Conservation (phyloP, 2,329 filamentous ascomycete genomes). For the Cladosporium sp. region DNA sequence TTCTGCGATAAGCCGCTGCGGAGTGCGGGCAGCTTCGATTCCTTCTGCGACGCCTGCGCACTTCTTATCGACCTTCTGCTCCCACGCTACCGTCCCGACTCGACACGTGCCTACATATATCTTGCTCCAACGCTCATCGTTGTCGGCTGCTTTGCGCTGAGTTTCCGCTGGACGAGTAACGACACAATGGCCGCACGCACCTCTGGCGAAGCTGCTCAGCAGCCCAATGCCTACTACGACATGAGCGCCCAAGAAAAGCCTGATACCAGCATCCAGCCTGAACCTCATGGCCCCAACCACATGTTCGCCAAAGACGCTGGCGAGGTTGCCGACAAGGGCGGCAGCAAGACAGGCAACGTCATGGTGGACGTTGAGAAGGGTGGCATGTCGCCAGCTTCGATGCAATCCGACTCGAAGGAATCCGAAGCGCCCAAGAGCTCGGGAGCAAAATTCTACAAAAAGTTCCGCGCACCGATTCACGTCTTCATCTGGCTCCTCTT, state of each 20-base stretch:
- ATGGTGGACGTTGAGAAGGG: slow-evolving; percentile 13
- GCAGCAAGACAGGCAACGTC: not conserved
- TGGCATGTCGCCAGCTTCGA: slow-evolving; percentile 6
- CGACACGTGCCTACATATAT: not conserved
- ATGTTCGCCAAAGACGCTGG: not conserved
- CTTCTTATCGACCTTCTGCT: slow-evolving; percentile 3
- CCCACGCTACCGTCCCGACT: not conserved
- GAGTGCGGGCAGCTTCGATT: not conserved
- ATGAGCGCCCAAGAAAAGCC: not conserved
- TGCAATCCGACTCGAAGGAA: not conserved
- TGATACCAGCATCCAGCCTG: not conserved
- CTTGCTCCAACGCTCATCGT: not conserved
- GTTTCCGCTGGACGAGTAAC: not conserved
- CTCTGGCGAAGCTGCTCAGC: not conserved
- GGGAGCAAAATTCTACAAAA: slow-evolving; percentile 37
- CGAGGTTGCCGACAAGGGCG: not conserved
- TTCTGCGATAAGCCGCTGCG: slow-evolving; percentile 10
- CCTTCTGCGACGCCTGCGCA: not conserved
- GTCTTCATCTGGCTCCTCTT: slow-evolving; percentile 22
- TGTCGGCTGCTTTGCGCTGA: slow-evolving; percentile 1
- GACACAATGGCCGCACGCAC: slow-evolving; percentile 8
- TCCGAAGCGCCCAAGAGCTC: not conserved
- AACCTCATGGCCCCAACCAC: slow-evolving; percentile 3
- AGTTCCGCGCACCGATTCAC: slow-evolving; percentile 43
- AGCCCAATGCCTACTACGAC: slow-evolving; percentile 7